These are phyloP conservation scores for Citropsis articulata DNA, from an alignment of 345 rosid genomes.

Conservation along the genomic window DNA sequence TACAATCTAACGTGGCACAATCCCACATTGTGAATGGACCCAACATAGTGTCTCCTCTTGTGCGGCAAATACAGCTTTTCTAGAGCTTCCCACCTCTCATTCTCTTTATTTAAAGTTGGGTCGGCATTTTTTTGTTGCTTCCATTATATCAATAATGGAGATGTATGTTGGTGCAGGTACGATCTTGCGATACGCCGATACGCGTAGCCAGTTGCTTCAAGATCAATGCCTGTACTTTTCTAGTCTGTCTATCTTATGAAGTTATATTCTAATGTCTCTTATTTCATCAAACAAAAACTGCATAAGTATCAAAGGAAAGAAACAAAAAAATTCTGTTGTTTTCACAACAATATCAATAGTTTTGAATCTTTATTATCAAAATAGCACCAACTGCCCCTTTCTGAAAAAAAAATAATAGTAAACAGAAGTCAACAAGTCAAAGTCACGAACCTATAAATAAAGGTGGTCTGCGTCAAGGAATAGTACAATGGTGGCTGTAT, in stretches of 20 bases:
- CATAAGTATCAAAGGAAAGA: neutral
- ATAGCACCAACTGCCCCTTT: too few species aligned
- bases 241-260: too few species aligned
- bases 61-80: slow-evolving; percentile 34
- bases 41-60: slow-evolving; percentile 35
- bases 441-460: neutral
- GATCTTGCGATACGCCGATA: neutral
- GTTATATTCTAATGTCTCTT: neutral
- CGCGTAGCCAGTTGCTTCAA: too few species aligned
- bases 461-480: neutral
- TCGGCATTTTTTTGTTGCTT: slow-evolving; percentile 6
- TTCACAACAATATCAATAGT: neutral
- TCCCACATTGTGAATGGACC: slow-evolving; percentile 41
- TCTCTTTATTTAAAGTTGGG: slow-evolving; percentile 13
- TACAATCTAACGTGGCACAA: slow-evolving; percentile 30
- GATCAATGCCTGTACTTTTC: too few species aligned
- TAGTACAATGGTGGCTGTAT: neutral
- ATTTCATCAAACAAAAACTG: neutral
- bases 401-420: too few species aligned
- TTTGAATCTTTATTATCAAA: too few species aligned
- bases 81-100: slow-evolving; percentile 26
- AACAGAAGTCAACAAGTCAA: neutral
- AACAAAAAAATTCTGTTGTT: neutral
- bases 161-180: neutral
- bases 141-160: slow-evolving; percentile 23